These are phyloP conservation scores for Primulina huaijiensis DNA, from an alignment of 257 asterid genomes.

Conservation along the genomic window DNA sequence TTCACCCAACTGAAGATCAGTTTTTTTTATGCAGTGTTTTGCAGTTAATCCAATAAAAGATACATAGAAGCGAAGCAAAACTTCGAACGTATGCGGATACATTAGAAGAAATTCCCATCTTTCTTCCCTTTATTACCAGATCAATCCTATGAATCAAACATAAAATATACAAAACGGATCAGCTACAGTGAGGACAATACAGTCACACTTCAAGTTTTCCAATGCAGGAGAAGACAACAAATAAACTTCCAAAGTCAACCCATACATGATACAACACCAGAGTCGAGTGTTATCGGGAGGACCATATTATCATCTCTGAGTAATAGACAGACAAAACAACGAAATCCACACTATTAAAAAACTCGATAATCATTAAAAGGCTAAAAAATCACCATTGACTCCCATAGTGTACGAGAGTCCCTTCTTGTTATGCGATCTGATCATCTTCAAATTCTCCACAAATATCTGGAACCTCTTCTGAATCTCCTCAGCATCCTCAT, in stretches of 20 bases:
- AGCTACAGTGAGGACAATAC: background rate
- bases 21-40: background rate
- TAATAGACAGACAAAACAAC: background rate
- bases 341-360: background rate
- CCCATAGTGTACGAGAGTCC: slow-evolving; percentile 78
- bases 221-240: background rate
- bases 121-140: background rate
- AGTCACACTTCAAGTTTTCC: background rate
- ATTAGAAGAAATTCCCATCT: background rate
- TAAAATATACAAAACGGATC: background rate
- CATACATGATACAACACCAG: background rate
- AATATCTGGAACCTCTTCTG: slow-evolving; percentile 65
- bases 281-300: background rate
- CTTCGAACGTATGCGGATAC: background rate
- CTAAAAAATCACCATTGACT: slow-evolving; percentile 48
- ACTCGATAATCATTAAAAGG: background rate
- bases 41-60: background rate
- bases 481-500: slow-evolving; percentile 66
- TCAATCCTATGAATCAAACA: background rate
- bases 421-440: slow-evolving; percentile 80
- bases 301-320: background rate
- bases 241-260: slow-evolving; percentile 1
- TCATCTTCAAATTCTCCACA: slow-evolving; percentile 60
- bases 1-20: background rate
- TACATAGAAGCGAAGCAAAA: background rate